phyloP scores from a whole-genome alignment of 345 rosid species.

The Rubroshorea leprosula region DNA sequence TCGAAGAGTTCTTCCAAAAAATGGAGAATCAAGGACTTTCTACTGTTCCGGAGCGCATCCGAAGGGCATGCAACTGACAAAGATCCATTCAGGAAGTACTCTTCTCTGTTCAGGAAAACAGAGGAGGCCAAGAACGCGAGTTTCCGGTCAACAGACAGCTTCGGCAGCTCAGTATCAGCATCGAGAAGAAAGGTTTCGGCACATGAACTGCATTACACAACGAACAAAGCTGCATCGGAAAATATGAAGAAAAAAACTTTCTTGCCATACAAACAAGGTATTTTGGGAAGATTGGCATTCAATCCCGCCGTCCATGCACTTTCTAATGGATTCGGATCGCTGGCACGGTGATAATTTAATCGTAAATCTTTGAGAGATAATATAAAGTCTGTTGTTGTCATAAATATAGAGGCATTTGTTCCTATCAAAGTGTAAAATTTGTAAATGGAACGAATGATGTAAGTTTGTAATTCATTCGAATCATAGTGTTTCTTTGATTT shows the following conservation, averaged over 20 bases:
- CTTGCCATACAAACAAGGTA: constrained; percentile 84
- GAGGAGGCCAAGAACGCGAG: constrained; percentile 52
- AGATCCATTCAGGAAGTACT: constrained; percentile 44
- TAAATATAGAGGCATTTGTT: neutral
- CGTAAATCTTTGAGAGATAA: neutral
- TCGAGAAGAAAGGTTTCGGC: constrained; percentile 52
- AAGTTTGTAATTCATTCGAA: neutral
- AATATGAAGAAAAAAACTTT: constrained; percentile 78
- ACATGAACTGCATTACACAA: constrained; percentile 77
- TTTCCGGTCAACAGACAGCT: constrained; percentile 30
- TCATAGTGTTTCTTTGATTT: constrained; percentile 9
- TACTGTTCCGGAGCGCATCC: constrained; percentile 84
- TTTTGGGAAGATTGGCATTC: constrained; percentile 69
- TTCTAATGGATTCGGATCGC: constrained; percentile 10
- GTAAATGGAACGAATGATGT: neutral
- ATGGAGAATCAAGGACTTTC: constrained; percentile 73
- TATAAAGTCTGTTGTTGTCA: neutral
- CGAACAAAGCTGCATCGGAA: constrained; percentile 67
- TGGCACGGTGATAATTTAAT: too few species aligned
- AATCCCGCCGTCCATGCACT: constrained; percentile 32
- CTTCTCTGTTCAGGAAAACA: constrained; percentile 41
- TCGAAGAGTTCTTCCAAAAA: constrained; percentile 54
- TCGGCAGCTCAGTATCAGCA: constrained; percentile 21
- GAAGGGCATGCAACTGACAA: constrained; percentile 69
- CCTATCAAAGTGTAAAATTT: constrained; percentile 13